Percentiles rank a stretch among this genome's conserved stretches.
Conservation (phyloP, 2,329 filamentous ascomycete genomes). For the Penicillium psychrosexuale region DNA sequence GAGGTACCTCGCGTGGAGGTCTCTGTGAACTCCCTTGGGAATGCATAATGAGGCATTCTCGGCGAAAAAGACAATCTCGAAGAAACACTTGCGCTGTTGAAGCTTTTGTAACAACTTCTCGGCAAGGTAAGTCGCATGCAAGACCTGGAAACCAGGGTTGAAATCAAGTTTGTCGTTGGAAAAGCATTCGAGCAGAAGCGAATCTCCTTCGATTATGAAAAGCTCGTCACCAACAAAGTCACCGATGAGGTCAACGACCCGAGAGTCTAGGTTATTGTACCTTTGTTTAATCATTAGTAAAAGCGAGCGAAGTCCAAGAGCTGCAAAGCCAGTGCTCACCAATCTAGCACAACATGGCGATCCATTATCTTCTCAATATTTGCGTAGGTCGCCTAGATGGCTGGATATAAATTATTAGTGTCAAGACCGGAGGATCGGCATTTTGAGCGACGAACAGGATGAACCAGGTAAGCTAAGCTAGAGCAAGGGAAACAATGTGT, state of each 20-base stretch:
- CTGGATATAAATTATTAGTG: not conserved
- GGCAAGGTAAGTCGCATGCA: conserved; percentile 67
- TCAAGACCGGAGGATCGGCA: not conserved
- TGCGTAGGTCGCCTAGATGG: not conserved
- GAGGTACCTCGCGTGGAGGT: conserved; percentile 52
- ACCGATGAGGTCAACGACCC: conserved; percentile 64
- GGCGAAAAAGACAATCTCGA: conserved; percentile 68
- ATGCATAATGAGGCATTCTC: conserved; percentile 52
- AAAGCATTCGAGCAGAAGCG: conserved; percentile 64
- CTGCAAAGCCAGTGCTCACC: not conserved
- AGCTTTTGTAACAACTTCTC: conserved; percentile 64
- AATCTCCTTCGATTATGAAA: conserved; percentile 71
- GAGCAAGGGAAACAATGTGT: not conserved
- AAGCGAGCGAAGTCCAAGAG: not conserved
- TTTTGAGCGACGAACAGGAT: not conserved
- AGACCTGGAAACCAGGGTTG: conserved; percentile 61
- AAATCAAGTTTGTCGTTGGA: conserved; percentile 64
- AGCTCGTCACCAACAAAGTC: conserved; percentile 73
- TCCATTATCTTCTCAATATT: not conserved
- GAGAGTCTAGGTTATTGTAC: conserved; percentile 33
- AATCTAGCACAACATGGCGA: not conserved
- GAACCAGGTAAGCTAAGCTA: not conserved
- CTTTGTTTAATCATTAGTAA: not conserved
- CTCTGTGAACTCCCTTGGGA: conserved; percentile 41
- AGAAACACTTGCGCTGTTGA: conserved; percentile 63